Base-by-base conservation (phyloP, 257 asterid species). In the Cynanchum wilfordii region DNA sequence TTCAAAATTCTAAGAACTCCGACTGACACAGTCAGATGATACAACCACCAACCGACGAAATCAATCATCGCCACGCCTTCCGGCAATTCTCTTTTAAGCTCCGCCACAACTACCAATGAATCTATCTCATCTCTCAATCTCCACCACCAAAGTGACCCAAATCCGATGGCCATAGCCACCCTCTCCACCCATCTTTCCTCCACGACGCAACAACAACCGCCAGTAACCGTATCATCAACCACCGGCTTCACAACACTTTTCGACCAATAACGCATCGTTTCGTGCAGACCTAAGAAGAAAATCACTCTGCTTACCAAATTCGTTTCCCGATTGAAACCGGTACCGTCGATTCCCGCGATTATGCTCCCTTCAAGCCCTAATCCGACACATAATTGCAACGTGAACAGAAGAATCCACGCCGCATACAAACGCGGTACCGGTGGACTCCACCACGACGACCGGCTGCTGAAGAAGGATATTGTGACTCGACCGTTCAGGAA, bases 141-240 rank as follows among this genome's bases (percentile, higher is more conserved):
- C 90, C 95, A 85, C 96, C 96, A 90, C 98, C 98, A 90, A 74
- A 93, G n/a, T 0, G 77, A 74, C 3, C 95, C 91, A 44, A 85
- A 90, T 68, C 87, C 69, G 75, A 81, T 47, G 25, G 85, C 91
- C 80, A 84, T 64, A 25, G 68, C 88, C 80, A 73, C 84, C 87
- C 83, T 92, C 87, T 89, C 95, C 73, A 36, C 68, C 88, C 84
- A 80, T 64, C 82, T 83, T 71, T 82, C 87, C 77, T 58, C 76
- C 83, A 73, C 80, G 54, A 54, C 33, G 1, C n/a, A 20, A 16
- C 67, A 58, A 1, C 47, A 58, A 1, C 47, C 47, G 11, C 94
- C 90, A 22, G 79, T 80, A 0, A 89, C 80, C 4, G 97, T 89
- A 73, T 91, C 96, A 58, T 87, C 92, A 75, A 86, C 96, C 79